A percentile compares a stretch with the other conserved stretches of the same genome.
phyloP scores from a whole-genome alignment of 139 green algal genomes.

The Spirogloea muscicola region DNA sequence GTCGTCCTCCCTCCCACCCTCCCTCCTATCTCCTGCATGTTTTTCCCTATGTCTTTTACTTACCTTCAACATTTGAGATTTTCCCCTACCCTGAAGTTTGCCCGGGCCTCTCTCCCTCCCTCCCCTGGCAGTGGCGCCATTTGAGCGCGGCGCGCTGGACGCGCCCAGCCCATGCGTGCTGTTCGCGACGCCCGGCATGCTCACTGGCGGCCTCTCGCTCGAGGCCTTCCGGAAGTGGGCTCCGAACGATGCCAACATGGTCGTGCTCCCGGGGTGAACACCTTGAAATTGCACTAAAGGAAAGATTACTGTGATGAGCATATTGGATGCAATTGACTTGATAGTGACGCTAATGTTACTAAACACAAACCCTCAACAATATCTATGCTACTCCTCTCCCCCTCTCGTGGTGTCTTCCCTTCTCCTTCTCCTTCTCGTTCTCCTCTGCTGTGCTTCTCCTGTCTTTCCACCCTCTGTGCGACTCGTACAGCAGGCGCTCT shows the following conservation, averaged over 20 bases:
- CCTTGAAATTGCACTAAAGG: background rate
- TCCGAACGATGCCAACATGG: constrained; percentile 55
- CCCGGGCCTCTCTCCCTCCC: no score
- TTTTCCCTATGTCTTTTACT: no score
- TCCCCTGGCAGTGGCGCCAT: constrained; percentile 42
- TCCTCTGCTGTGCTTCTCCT: no score
- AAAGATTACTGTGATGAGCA: background rate
- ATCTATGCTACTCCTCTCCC: no score
- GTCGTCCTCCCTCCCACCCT: no score
- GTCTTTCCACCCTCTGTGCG: no score
- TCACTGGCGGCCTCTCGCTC: constrained; percentile 63
- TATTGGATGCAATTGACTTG: background rate
- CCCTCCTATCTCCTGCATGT: no score
- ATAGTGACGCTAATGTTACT: background rate
- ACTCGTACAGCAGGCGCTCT: no score
- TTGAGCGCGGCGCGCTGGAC: constrained; percentile 52
- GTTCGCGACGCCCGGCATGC: constrained; percentile 73
- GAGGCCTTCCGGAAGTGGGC: constrained; percentile 70
- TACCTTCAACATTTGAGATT: no score
- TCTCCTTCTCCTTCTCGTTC: no score
- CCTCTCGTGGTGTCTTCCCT: no score
- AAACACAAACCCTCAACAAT: background rate
- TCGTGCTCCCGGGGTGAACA: constrained; percentile 63
- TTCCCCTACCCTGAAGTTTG: no score
- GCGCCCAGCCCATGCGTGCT: constrained; percentile 60